Conservation (phyloP, 176 grass and related monocot species). For the Otatea glauca region DNA sequence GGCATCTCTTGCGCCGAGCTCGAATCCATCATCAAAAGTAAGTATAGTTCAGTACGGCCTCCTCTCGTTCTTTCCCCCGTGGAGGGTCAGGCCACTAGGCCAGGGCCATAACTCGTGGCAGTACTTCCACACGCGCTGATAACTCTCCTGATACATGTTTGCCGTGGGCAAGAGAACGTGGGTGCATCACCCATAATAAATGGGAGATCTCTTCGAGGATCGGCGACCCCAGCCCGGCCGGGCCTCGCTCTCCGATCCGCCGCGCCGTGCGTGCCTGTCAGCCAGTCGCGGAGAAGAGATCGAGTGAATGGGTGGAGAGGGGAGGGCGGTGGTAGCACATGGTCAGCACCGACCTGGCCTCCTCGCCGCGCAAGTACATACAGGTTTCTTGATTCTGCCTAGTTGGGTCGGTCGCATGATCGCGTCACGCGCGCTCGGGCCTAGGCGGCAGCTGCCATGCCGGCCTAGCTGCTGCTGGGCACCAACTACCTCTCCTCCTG, state of each 20-base stretch:
- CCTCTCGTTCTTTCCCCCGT: not conserved
- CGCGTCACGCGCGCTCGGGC: too few species aligned
- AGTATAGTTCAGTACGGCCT: not conserved
- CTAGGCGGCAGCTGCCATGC: not conserved
- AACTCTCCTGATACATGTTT: not conserved
- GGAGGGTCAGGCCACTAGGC: not conserved
- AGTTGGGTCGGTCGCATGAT: too few species aligned
- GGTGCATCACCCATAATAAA: conserved; percentile 19
- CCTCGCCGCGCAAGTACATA: not conserved
- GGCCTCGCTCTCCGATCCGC: conserved; percentile 26
- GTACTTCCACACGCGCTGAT: not conserved
- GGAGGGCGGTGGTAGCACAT: not conserved
- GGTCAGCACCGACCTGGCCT: not conserved
- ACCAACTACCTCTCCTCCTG: not conserved
- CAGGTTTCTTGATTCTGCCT: not conserved
- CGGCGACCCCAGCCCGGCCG: not conserved
- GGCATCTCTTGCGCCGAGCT: not conserved
- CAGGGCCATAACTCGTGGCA: not conserved
- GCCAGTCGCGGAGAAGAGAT: not conserved
- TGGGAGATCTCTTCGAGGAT: conserved; percentile 10
- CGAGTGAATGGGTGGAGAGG: not conserved
- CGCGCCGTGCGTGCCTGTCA: not conserved
- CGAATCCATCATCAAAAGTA: not conserved
- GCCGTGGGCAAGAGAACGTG: conserved; percentile 38
- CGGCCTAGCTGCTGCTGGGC: not conserved